Percentiles rank a stretch among this genome's conserved stretches.
These are phyloP conservation scores for Monosporozyma solicola DNA, from an alignment of 805 yeast species.

Conservation along the genomic window DNA sequence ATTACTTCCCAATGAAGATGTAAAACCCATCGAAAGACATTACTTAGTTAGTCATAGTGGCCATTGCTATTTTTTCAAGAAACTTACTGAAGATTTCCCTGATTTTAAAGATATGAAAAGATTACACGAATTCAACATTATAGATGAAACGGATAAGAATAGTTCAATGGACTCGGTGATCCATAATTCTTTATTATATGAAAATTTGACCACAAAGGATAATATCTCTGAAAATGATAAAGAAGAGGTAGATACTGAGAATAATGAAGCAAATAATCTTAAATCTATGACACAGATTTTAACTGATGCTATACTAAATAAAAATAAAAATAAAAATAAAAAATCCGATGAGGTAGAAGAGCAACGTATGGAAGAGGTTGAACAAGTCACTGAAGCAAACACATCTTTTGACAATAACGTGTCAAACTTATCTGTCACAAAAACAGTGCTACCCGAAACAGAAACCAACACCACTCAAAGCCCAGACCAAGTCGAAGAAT, in stretches of 20 bases:
- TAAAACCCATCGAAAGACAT: conserved; percentile 41
- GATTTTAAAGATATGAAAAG: not conserved
- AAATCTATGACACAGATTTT: not conserved
- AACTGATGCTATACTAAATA: not conserved
- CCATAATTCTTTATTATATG: not conserved
- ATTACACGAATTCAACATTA: not conserved
- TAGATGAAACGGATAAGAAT: not conserved
- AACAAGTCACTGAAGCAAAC: not conserved
- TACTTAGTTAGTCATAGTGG: conserved; percentile 16
- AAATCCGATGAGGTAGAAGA: not conserved
- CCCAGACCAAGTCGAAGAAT: not conserved
- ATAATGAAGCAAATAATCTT: not conserved
- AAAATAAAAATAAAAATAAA: not conserved
- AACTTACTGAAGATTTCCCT: not conserved
- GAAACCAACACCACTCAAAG: not conserved
- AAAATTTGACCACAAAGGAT: not conserved
- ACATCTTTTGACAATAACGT: not conserved
- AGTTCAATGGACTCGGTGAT: conserved; percentile 2
- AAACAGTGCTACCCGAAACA: not conserved
- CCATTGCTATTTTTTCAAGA: conserved; percentile 17
- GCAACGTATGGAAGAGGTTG: not conserved
- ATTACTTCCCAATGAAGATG: conserved; percentile 20
- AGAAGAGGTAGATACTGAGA: not conserved
- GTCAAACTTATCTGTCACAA: not conserved
- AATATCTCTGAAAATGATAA: not conserved